Conservation (phyloP, 2,329 filamentous ascomycete species). For the Trichoderma breve region DNA sequence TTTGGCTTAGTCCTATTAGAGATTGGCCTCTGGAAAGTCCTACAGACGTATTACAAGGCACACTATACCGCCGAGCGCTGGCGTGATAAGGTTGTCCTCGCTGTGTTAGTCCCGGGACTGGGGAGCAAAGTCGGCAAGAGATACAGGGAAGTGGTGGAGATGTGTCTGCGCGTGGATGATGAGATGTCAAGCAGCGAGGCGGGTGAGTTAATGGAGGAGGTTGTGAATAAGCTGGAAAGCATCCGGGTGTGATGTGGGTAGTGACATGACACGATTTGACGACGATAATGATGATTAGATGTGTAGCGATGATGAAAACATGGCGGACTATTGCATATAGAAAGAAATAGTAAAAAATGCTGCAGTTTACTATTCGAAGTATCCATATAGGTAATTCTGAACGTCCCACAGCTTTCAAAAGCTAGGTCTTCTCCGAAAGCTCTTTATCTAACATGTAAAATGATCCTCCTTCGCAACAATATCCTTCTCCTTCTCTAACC, state of each 20-base stretch:
- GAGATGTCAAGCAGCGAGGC: conserved; percentile 39
- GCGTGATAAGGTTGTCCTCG: conserved; percentile 42
- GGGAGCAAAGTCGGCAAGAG: conserved; percentile 41
- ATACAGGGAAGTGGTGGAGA: conserved; percentile 43
- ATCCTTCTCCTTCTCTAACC: no score
- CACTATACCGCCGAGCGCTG: conserved; percentile 44
- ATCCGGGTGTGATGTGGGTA: conserved; percentile 31
- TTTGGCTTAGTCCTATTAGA: conserved; percentile 51
- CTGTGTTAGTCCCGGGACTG: conserved; percentile 41
- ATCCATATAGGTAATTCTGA: no score
- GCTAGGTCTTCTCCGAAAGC: no score
- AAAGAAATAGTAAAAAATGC: neutral
- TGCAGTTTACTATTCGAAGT: no score
- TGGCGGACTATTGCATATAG: neutral
- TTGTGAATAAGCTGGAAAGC: conserved; percentile 41
- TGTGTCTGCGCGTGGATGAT: conserved; percentile 39
- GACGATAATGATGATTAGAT: neutral
- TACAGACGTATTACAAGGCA: conserved; percentile 41
- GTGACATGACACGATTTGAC: neutral
- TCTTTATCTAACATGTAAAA: no score
- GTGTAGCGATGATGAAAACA: neutral
- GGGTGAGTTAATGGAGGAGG: conserved; percentile 41
- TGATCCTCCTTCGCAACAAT: no score
- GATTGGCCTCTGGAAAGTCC: conserved; percentile 48
- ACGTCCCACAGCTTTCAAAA: no score